Evolutionary conservation across 1,284 basidiomycete genomes (phyloP), one percentile per base, ranked within the genome.

Genomic region (Amylostereum areolatum): DNA sequence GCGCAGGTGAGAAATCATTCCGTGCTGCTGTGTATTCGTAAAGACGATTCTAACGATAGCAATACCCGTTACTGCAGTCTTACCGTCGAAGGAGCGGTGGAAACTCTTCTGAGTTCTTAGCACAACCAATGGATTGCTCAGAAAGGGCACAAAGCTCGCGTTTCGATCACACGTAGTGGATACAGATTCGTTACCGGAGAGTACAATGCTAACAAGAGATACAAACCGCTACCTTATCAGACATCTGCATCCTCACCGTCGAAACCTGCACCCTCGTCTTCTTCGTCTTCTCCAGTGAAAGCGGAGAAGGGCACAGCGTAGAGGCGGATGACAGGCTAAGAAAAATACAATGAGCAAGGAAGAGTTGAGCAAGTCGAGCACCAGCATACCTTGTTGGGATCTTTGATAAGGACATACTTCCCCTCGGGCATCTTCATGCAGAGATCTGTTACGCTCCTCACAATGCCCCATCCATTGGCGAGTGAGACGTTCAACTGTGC

Each of bases 391-490:
- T 83, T 92, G 78, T 97, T 97, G 24, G 95, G 94, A 69, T 97
- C 94, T 71, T 96, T 96, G 54, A 97, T 82, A 30, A 97, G 74
- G 24, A 97, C 86, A 66, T 96, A 97, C 68, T 96, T 97, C 65
- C 95, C 94, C 68, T 97, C 94, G 28, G 91, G 90, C 80, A 94
- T 87, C 70, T 94, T 93, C 81, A 96, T 82, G 65, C 88, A 90
- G 52, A 97, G 68, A 65, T 97, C 94, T 41, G 90, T 89, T 53
- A 97, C 85, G 27, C 91, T 95, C 51, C 95, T 81, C 30, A 99
- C 92, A 62, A 99, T 98, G 55, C 97, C 97, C 96, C 96, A 99
- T 28, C 97, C 97, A 66, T 99, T 99, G 46, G 89, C 73, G 52
- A 99, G 73, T 45, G 93, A 97, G 50, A 99, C 86, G 65, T 98